Percentiles rank a stretch among this genome's conserved stretches.
These are phyloP conservation scores for Phytophthora pistaciae DNA, from an alignment of 352 stramenopile genomes.

Conservation along the genomic window DNA sequence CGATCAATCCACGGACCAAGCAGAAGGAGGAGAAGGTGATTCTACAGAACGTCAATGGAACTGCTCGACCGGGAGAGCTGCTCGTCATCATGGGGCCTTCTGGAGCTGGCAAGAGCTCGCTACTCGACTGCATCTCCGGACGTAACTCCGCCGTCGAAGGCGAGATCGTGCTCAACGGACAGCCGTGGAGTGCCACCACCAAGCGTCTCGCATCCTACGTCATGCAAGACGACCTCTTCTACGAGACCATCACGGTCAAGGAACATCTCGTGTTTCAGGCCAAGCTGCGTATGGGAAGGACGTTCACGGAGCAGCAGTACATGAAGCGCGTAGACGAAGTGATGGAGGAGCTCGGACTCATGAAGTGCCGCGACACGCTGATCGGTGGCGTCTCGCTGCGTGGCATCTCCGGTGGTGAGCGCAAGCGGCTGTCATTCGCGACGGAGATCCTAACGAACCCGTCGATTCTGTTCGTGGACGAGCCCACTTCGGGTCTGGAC, in stretches of 20 bases:
- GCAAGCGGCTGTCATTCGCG: slow-evolving; percentile 79
- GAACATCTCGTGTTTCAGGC: slow-evolving; percentile 89
- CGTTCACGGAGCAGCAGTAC: slow-evolving; percentile 31
- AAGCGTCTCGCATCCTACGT: slow-evolving; percentile 78
- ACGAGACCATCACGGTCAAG: slow-evolving; percentile 83
- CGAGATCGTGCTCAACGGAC: slow-evolving; percentile 61
- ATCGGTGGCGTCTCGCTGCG: slow-evolving; percentile 49
- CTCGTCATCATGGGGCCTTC: slow-evolving; percentile 76
- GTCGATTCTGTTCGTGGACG: slow-evolving; percentile 79
- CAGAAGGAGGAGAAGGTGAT: slow-evolving; percentile 56
- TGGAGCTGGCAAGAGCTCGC: slow-evolving; percentile 84
- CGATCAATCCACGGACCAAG: slow-evolving; percentile 54
- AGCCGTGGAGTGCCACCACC: slow-evolving; percentile 43
- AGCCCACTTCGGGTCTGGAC: slow-evolving; percentile 68
- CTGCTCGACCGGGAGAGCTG: slow-evolving; percentile 58
- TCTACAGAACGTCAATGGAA: slow-evolving; percentile 52
- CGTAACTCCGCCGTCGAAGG: slow-evolving; percentile 82
- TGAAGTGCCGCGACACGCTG: slow-evolving; percentile 49
- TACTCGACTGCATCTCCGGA: slow-evolving; percentile 45
- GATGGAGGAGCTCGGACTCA: slow-evolving; percentile 54
- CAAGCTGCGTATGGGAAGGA: slow-evolving; percentile 65
- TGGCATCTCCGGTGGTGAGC: slow-evolving; percentile 75
- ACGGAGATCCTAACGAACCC: slow-evolving; percentile 79
- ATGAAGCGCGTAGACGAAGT: slow-evolving; percentile 47
- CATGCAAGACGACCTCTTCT: slow-evolving; percentile 93